Evolutionary conservation across 2,329 filamentous ascomycete genomes (phyloP), one percentile per base, ranked within the genome.

Genomic region (Cordyceps javanica): DNA sequence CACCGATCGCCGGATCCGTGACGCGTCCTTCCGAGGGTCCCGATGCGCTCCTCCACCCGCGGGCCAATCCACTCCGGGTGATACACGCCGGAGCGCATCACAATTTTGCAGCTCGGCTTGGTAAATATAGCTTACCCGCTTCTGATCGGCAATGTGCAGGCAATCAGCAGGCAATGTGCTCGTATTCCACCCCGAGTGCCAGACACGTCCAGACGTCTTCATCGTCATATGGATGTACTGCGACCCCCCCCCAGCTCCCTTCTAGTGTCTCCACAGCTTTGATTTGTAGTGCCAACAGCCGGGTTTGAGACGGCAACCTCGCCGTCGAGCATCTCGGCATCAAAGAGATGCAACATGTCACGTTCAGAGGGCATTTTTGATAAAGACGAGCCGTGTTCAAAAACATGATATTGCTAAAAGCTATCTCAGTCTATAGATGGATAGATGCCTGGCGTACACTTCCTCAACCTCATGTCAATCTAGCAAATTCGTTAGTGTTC

Each of bases 401-500:
- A 57, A 57, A 28, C 28, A 38, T 57, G 32, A 51, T 57, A 51
- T 57, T 57, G 38, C 44, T 49, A 57, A 57, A 56, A 57, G 55
- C 55, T 57, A 57, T 57, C 26, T 57, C 46, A 30, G 28, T 51
- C 45, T 57, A 57, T 51, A 57, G 55, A 51, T 51, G 38, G 38
- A 45, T 51, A 57, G 55, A 57, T 57, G 46, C 46, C 55, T 57
- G 28, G 28, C 55, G 19, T n/a, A 38, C 38, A 57, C 54, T 34
- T 49, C 54, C 46, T 36, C 46, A n/a, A 44, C 25, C 38, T 57
- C 55, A 45, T 44, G 26, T 57, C 38, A 44, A 30, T 57, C 55
- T 57, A 57, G 55, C 55, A 50, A 57, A 45, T 51, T 57, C 46
- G 55, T 57, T 44, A 57, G 55, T 51, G 45, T 51, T 50, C 39